Evolutionary conservation across 1,139 yeast species (phyloP), one percentile per base, ranked within the genome.

Genomic region (Hansenula lynferdii): DNA sequence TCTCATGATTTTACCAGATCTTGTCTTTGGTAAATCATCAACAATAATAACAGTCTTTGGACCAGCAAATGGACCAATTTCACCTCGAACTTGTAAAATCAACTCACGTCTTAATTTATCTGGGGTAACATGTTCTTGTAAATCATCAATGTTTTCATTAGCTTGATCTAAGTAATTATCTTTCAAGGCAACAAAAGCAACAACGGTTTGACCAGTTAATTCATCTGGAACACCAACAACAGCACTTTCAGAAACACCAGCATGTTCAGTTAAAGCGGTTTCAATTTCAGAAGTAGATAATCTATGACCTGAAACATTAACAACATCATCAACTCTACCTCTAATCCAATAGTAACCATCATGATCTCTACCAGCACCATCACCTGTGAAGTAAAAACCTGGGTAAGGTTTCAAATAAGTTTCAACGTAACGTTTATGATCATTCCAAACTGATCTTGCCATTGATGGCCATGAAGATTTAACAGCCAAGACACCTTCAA

Each of bases 1-100:
- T 75, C 98, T 85, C 96, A 92, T 90, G 63, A 92, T 90, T 77
- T 92, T 92, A 57, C 98, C 98, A 23, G 96, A 87, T 70, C 98
- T 80, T 26, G 98, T 92, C 77, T 89, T 90, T 65, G 98, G 98
- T 64, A 92, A 77, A 60, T 92, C 98, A 43, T 75, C 77, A 41
- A 92, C 96, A 47, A 89, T 70, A 47, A 90, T 78, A 41, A 90
- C 90, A 33, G 85, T 72, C 70, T 90, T 90, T 63, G 98, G 98
- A 42, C 97, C 95, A 32, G 98, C 98, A 67, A 92, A 92, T 41
- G 98, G 98, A 40, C 98, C 98, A 61, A 92, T 92, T 59, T 83
- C 87, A 60, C 84, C 82, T 70, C 98, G 83, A 38, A 92, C 97
- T 56, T 83, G 89, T 66, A 90, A 66, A 43, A 89, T 70, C 54